Evolutionary conservation across 202 grass and related monocot species (phyloP), one percentile per base, ranked within the genome.

Genomic region (Brachypodium distachyon): DNA sequence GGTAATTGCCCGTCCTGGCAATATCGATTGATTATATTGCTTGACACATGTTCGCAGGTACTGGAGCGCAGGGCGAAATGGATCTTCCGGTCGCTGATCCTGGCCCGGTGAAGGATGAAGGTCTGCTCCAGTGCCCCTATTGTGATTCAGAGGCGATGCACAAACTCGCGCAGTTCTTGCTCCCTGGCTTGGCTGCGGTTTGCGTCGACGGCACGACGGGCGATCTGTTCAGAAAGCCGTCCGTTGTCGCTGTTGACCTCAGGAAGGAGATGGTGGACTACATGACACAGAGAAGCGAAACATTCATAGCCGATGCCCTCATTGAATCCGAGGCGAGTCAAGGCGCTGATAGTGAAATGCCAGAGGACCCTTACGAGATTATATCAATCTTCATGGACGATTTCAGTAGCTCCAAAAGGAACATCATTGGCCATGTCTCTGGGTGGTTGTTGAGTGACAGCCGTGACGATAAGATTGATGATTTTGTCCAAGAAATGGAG

Each of bases 401-500:
- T 47, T 97, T 97, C 70, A 78, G 81, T 13, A 69, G 87, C 54
- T 79, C 85, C 0, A 94, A 97, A 58, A 90, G 87, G 77, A 97
- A 97, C 55, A 90, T 97, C 19, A 90, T 94, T 8, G 73, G 89
- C 26, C 82, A 86, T 61, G 91, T 98, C 62, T 98, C 89, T 7
- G 89, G 87, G 47, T 98, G 95, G 91, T 54, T 92, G 61, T 40
- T 92, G 28, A 88, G 85, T 3, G 89, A 94, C 63, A 88, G 33
- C 74, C 87, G 85, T 0, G 89, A 94, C 34, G 91, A 94, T 14
- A 94, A 98, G 81, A 92, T 97, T 29, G 90, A 97, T 5, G 90
- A 91, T 19, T 93, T 93, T 80, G 84, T 85, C 12, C 94, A 97
- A 44, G 88, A 97, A 37, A 97, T 93, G 88, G 94, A 93, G 76